These are phyloP conservation scores for Trichoderma orchidacearum DNA, from an alignment of 495 filamentous ascomycete genomes.

Conservation along the genomic window DNA sequence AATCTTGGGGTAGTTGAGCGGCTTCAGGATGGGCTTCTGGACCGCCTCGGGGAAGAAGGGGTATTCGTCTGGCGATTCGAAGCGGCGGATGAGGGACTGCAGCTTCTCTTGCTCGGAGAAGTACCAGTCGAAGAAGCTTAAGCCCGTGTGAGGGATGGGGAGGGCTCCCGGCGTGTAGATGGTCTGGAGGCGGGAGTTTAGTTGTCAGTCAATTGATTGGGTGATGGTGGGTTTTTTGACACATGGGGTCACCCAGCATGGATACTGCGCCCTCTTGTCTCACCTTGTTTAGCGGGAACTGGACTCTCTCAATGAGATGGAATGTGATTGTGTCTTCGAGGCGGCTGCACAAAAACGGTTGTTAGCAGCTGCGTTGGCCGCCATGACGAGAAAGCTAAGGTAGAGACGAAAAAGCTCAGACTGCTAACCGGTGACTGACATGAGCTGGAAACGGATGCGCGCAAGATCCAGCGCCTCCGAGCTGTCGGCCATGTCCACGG, in stretches of 20 bases:
- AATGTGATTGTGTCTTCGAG: slow-evolving; percentile 98
- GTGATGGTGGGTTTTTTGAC: too few relatives aligned
- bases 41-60: slow-evolving; percentile 86
- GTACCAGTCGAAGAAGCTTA: slow-evolving; percentile 90
- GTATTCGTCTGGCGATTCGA: slow-evolving; percentile 92
- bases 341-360: slow-evolving; percentile 41
- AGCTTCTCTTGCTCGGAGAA: slow-evolving; percentile 78
- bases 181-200: slow-evolving; percentile 21
- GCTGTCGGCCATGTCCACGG: slow-evolving; percentile 76
- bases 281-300: slow-evolving; percentile 76
- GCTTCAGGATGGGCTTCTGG: slow-evolving; percentile 67
- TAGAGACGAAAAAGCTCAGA: not conserved
- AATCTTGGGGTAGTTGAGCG: slow-evolving; percentile 81
- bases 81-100: slow-evolving; percentile 90
- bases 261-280: not conserved
- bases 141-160: slow-evolving; percentile 50
- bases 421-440: slow-evolving; percentile 41
- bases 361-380: not conserved
- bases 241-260: not conserved
- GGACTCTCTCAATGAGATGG: slow-evolving; percentile 93
- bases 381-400: not conserved
- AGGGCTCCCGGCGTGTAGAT: slow-evolving; percentile 79
- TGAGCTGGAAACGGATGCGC: slow-evolving; percentile 91
- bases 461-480: slow-evolving; percentile 76
- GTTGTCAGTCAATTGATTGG: not conserved